Evolutionary conservation across 148 eudicot genomes (phyloP).

Genomic region (Chenopodium suecicum): DNA sequence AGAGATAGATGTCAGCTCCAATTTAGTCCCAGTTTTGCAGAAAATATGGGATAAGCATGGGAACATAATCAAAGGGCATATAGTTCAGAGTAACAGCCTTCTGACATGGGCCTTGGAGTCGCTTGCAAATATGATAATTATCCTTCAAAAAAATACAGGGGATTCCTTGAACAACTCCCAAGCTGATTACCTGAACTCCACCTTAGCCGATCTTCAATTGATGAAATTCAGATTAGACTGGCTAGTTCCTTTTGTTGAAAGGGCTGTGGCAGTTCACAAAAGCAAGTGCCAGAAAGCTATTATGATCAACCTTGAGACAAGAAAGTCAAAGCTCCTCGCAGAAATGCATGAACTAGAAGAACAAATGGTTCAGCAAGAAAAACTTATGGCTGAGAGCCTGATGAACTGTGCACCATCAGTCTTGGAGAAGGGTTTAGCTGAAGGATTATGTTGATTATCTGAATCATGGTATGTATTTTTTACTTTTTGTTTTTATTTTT

Average conservation of each 20-base stretch:
- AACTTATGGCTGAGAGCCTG: slow-evolving; percentile 1
- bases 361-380: slow-evolving; percentile 2
- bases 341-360: not conserved
- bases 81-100: not conserved
- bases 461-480: too few species aligned
- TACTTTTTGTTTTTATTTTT: too few species aligned
- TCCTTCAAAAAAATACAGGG: not conserved
- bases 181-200: slow-evolving; percentile 3
- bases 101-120: not conserved
- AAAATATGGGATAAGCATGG: slow-evolving; percentile 8
- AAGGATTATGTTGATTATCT: slow-evolving; percentile 8
- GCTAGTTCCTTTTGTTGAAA: slow-evolving; percentile 12
- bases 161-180: not conserved
- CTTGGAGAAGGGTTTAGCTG: slow-evolving; percentile 18
- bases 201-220: not conserved
- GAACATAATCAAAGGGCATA: not conserved
- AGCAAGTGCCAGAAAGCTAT: not conserved
- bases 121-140: not conserved
- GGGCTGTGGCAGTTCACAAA: not conserved
- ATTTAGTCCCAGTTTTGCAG: slow-evolving; percentile 2
- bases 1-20: slow-evolving; percentile 3
- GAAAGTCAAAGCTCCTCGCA: not conserved
- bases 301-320: not conserved
- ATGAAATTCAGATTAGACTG: slow-evolving; percentile 7
- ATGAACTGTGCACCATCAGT: not conserved